Evolutionary conservation across 2,329 filamentous ascomycete genomes (phyloP), one percentile per base, ranked within the genome.

Genomic region (Chaetomium strumarium): DNA sequence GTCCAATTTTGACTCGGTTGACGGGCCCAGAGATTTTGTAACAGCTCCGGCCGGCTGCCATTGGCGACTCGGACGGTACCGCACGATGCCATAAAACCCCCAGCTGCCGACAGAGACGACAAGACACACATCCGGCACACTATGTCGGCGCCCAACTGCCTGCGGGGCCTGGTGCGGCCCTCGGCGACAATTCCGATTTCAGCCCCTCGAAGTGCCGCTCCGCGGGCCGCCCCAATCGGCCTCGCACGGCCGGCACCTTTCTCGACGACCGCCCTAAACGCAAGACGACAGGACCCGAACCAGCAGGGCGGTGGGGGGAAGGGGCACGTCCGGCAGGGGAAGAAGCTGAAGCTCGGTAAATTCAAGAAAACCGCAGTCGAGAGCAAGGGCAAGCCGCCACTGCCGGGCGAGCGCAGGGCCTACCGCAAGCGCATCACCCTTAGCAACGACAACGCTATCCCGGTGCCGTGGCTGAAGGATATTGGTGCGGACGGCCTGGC

Each of bases 401-500:
- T 75, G 12, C 77, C 82, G 3, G 92, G 91, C 60, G 91, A 96
- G 76, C 83, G 91, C 60, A 95, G 90, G 72, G 88, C 88, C 29
- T 76, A 88, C 66, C 84, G 90, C 60, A 96, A 95, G 75, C 84
- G 88, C 61, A 88, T 99, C 64, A 84, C 95, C 55, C 82, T 99
- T 55, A 92, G 86, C 75, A 99, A 97, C 73, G 87, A 88, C 69
- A 97, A 96, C 72, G 93, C 93, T 46, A 74, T 96, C 36, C 81
- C 85, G 55, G 86, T 97, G 8, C 66, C 75, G 20, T 86, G 82
- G 11, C 75, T 95, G 60, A 71, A 77, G 55, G 78, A 85, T 45
- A 65, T 95, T 50, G 76, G 71, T 12, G 66, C 70, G 10, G 73
- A 78, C 57, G 79, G 76, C 40, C 72, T 85, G 70, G 68, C 77